Evolutionary conservation across 2,329 filamentous ascomycete genomes (phyloP).

Genomic region (Colletotrichum echinochloae): DNA sequence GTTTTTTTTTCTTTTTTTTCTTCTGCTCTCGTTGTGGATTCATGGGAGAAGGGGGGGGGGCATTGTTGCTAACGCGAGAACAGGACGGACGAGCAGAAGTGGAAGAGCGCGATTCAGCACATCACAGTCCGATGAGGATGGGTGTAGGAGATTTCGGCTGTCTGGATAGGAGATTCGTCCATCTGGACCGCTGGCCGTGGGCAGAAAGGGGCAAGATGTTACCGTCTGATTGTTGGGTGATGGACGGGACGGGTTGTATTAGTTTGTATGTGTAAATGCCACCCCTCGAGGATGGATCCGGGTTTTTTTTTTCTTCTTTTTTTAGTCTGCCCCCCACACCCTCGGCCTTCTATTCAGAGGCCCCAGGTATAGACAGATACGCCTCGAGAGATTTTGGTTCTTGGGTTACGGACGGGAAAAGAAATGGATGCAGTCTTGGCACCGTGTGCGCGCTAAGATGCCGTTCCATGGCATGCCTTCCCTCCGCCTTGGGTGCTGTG

Average conservation of each 20-base stretch:
- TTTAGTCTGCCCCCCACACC: too few relatives aligned
- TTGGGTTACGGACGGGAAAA: too few relatives aligned
- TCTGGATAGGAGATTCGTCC: too few relatives aligned
- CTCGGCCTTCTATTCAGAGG: background rate
- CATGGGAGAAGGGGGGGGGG: too few relatives aligned
- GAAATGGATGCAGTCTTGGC: background rate
- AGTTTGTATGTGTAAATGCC: slow-evolving; percentile 34
- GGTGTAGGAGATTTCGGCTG: too few relatives aligned
- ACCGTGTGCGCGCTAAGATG: background rate
- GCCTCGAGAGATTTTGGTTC: too few relatives aligned
- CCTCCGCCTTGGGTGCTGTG: too few relatives aligned
- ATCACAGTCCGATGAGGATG: slow-evolving; percentile 54
- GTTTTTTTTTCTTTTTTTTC: slow-evolving; percentile 48
- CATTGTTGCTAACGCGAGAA: slow-evolving; percentile 7
- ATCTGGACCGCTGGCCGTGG: too few relatives aligned
- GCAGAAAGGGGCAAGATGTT: background rate
- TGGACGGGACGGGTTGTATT: background rate
- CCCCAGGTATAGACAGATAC: background rate
- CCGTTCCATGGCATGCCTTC: too few relatives aligned
- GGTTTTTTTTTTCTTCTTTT: too few relatives aligned
- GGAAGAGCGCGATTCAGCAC: slow-evolving; percentile 79
- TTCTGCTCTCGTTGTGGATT: too few relatives aligned
- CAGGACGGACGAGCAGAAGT: slow-evolving; percentile 82
- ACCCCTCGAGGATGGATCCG: background rate
- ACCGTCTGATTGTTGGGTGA: background rate